Base-by-base conservation (phyloP, 495 filamentous ascomycete genomes). In the Podospora fimiseda region DNA sequence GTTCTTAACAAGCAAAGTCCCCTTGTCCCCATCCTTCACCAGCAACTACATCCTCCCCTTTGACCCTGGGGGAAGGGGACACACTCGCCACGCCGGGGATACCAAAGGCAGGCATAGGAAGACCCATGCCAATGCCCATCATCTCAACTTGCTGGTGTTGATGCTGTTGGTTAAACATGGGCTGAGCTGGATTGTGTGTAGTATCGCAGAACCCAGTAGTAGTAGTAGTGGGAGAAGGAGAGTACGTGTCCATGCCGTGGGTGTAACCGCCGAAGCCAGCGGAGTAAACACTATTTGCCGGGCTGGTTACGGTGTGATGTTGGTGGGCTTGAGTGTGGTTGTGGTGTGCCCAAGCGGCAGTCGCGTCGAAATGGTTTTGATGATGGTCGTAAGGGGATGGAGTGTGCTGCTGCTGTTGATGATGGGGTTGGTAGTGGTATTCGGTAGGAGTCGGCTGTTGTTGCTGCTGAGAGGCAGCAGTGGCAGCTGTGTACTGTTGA, bases 401-500 rank as follows among this genome's bases (percentile, higher is more conserved):
- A 0, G 42, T 11, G 9, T 44, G 18, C 23, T 19, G 22, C 14
- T 23, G 42, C 27, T 33, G 27, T 33, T 33, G 27, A 11, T 5
- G 27, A 33, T 33, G 27, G 27, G 11, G 27, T 33, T 5, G 27
- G 27, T 11, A 33, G 27, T 33, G 27, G 27, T 11, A 33, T 33
- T 33, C 11, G 27, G 27, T 33, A n/a, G n/a, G n/a, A n/a, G n/a
- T n/a, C n/a, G 27, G n/a, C n/a, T n/a, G 33, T 8, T 37, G 33
- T n/a, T 37, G 33, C 33, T 37, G 33, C 33, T 37, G 33, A 8
- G 33, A 37, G n/a, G 33, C 33, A 37, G 33, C 33, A 8, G 33
- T n/a, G 33, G n/a, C n/a, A n/a, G n/a, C n/a, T n/a, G 33, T 37
- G 33, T 8, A 46, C 11, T 52, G 56, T 16, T 66, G 60, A n/a